A percentile compares a stretch with the other conserved stretches of the same genome.
phyloP scores from a whole-genome alignment of 768 basidiomycete species.

The Tremella fuciformis region DNA sequence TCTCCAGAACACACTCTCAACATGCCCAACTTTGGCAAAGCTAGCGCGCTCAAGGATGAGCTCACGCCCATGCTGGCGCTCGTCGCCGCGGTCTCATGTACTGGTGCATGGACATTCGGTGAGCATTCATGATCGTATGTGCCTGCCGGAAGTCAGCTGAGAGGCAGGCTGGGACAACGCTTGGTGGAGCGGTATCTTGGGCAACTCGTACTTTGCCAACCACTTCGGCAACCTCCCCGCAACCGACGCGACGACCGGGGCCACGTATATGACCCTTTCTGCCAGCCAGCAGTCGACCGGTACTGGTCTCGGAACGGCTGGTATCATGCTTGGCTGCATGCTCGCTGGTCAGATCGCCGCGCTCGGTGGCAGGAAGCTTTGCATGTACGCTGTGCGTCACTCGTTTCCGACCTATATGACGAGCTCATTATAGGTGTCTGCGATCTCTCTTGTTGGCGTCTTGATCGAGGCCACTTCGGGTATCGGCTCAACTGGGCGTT shows the following conservation, averaged over 20 bases:
- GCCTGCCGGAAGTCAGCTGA: background rate
- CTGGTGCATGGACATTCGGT: constrained; percentile 2
- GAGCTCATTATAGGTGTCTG: background rate
- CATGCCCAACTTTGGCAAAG: background rate
- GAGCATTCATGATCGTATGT: background rate
- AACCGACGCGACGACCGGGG: background rate
- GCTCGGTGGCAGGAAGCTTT: constrained; percentile 1
- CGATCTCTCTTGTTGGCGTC: constrained; percentile 6
- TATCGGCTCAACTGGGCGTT: constrained; percentile 1
- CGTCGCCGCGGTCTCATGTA: background rate
- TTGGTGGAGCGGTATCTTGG: constrained; percentile 4
- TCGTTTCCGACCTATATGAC: too few species aligned
- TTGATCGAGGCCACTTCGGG: constrained; percentile 2
- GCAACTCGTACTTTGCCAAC: constrained; percentile 1
- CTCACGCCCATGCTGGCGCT: constrained; percentile 5
- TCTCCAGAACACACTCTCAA: too few species aligned
- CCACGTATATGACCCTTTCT: constrained; percentile 1
- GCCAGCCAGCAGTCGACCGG: constrained; percentile 1
- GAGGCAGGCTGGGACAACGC: constrained; percentile 1
- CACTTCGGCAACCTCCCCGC: background rate
- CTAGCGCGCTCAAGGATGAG: constrained; percentile 3
- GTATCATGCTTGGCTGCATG: constrained; percentile 14
- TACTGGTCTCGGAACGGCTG: constrained; percentile 10
- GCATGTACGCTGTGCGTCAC: background rate
- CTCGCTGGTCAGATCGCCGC: constrained; percentile 4